Conservation (phyloP, 1,139 yeast genomes). For the Suhomyces wounanorum region DNA sequence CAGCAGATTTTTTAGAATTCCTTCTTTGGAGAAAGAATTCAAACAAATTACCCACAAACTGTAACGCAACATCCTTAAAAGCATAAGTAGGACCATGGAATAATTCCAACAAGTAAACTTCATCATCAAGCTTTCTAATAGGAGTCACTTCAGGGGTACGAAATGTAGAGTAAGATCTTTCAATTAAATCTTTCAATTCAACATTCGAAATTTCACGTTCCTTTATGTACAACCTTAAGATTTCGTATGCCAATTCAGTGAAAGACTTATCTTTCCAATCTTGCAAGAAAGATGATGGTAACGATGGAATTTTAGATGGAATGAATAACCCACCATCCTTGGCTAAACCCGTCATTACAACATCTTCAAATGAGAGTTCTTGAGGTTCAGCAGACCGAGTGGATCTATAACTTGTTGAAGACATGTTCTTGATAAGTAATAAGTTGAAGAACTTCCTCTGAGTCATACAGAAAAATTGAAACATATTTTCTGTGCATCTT, state of each 20-base stretch:
- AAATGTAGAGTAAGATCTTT: slow-evolving; percentile 84
- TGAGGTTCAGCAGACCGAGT: slow-evolving; percentile 68
- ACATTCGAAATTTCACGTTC: slow-evolving; percentile 66
- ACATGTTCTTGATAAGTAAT: slow-evolving; percentile 13
- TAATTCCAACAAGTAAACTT: slow-evolving; percentile 77
- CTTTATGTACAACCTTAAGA: slow-evolving; percentile 77
- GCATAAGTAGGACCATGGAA: slow-evolving; percentile 99
- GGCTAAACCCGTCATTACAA: slow-evolving; percentile 91
- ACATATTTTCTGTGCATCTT: neutral
- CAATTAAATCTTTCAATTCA: slow-evolving; percentile 64
- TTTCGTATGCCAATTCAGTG: slow-evolving; percentile 82
- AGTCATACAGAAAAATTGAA: slow-evolving; percentile 10
- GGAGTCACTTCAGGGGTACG: slow-evolving; percentile 89
- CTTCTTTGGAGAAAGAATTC: slow-evolving; percentile 85
- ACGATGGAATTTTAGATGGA: slow-evolving; percentile 77
- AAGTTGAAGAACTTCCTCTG: neutral
- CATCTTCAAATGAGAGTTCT: slow-evolving; percentile 80
- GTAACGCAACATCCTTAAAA: slow-evolving; percentile 96
- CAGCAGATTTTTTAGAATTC: slow-evolving; percentile 62
- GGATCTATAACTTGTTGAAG: slow-evolving; percentile 73
- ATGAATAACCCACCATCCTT: slow-evolving; percentile 94
- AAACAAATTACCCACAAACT: slow-evolving; percentile 93
- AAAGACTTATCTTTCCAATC: slow-evolving; percentile 77
- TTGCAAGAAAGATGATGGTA: slow-evolving; percentile 58
- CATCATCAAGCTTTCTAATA: slow-evolving; percentile 56